These are phyloP conservation scores for Aureobasidium pullulans DNA, from an alignment of 2,329 filamentous ascomycete species.

Conservation along the genomic window DNA sequence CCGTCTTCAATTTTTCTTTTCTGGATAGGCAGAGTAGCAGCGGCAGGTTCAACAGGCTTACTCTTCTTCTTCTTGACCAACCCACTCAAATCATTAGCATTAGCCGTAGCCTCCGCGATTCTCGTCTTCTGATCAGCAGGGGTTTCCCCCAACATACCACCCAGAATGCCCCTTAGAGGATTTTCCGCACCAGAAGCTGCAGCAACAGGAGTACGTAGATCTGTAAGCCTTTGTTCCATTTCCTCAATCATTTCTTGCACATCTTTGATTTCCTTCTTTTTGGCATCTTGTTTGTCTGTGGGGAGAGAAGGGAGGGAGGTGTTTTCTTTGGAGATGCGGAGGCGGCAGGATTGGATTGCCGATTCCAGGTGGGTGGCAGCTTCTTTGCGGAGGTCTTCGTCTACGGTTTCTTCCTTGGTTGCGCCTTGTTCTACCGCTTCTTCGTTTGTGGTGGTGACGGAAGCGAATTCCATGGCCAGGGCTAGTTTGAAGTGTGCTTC, in stretches of 20 bases:
- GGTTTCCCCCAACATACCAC: slow-evolving; percentile 56
- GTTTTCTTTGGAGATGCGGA: slow-evolving; percentile 64
- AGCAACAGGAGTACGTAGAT: slow-evolving; percentile 52
- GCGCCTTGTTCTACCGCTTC: slow-evolving; percentile 37
- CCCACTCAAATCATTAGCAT: slow-evolving; percentile 65
- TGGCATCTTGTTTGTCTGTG: slow-evolving; percentile 57
- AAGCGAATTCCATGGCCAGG: slow-evolving; percentile 87
- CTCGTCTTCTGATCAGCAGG: slow-evolving; percentile 54
- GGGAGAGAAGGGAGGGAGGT: slow-evolving; percentile 51
- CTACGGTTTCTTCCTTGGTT: slow-evolving; percentile 39
- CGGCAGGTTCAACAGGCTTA: neutral
- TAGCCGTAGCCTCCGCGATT: slow-evolving; percentile 65
- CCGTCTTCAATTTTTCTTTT: slow-evolving; percentile 6
- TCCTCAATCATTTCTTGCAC: slow-evolving; percentile 72
- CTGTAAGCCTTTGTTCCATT: slow-evolving; percentile 67
- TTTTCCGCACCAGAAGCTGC: slow-evolving; percentile 35
- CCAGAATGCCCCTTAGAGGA: slow-evolving; percentile 55
- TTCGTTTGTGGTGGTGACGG: slow-evolving; percentile 58
- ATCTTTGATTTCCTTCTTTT: slow-evolving; percentile 57
- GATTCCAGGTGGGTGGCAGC: slow-evolving; percentile 64
- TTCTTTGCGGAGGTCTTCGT: slow-evolving; percentile 64
- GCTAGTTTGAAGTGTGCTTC: slow-evolving; percentile 97
- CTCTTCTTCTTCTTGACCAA: slow-evolving; percentile 63
- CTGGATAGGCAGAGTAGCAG: slow-evolving; percentile 16
- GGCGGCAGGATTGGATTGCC: slow-evolving; percentile 64